These are phyloP conservation scores for Craterostigma plantagineum DNA, from an alignment of 257 asterid species.

Conservation along the genomic window DNA sequence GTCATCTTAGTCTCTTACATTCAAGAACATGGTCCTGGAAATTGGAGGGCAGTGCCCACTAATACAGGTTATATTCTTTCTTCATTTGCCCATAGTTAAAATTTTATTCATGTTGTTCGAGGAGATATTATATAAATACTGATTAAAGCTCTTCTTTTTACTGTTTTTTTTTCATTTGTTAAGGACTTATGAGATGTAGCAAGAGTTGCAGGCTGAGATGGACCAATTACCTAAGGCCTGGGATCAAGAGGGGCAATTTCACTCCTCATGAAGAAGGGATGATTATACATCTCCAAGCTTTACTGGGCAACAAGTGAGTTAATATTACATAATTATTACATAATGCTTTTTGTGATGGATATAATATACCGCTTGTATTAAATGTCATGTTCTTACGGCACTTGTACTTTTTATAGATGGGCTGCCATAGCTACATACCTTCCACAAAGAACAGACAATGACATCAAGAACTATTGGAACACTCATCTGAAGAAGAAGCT, in stretches of 20 bases:
- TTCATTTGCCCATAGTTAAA: no score
- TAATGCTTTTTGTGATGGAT: background rate
- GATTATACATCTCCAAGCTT: constrained; percentile 74
- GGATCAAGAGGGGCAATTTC: constrained; percentile 81
- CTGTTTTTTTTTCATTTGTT: background rate
- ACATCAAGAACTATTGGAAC: constrained; percentile 92
- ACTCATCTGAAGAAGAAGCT: constrained; percentile 81
- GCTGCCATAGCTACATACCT: constrained; percentile 86
- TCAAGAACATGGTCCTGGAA: constrained; percentile 76
- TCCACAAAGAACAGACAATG: constrained; percentile 87
- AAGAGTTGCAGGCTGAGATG: constrained; percentile 84
- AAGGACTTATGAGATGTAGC: constrained; percentile 78
- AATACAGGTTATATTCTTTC: constrained; percentile 27
- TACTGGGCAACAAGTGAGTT: constrained; percentile 75
- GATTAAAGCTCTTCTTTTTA: no score
- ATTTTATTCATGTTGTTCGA: background rate
- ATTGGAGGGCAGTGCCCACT: constrained; percentile 65
- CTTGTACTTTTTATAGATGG: constrained; percentile 69
- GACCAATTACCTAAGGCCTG: constrained; percentile 75
- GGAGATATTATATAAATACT: no score
- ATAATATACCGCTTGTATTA: no score
- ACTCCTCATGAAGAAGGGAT: constrained; percentile 84
- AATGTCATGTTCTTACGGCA: no score
- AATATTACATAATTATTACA: background rate
- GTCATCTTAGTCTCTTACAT: constrained; percentile 51